Base-by-base conservation (phyloP, 768 basidiomycete genomes). In the Phaffia tasmanica region DNA sequence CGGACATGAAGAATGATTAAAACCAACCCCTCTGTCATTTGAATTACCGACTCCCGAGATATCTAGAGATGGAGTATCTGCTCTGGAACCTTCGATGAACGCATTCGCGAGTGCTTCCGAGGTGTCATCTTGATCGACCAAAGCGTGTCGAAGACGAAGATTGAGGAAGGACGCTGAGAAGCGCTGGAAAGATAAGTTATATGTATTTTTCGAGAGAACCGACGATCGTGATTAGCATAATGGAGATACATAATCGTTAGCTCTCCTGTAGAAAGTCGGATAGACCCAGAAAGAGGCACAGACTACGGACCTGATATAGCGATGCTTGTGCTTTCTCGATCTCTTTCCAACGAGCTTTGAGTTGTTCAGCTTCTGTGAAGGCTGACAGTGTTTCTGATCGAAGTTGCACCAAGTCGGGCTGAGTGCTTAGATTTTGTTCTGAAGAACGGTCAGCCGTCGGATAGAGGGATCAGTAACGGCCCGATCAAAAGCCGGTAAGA, bases 321-420 rank as follows among this genome's bases (percentile, higher is more conserved):
- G 89, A 88, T 61, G 79, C 83, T 77, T 98, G 94, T 72, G 92
- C 89, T 71, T 84, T 84, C 67, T 95, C 90, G 8, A 95, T 73
- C 59, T 88, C 88, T 71, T 84, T 85, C 90, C 91, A 94, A 32
- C 87, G 80, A 0, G 80, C 79, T 76, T 95, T 90, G 29, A 94
- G 77, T 21, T 80, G 74, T 74, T 89, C 87, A 2, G 93, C 90
- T 69, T 93, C 83, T 71, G 90, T 86, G 71, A 94, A 97, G 0
- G 88, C 85, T 25, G 85, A 85, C 72, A 92, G 83, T 0, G 93
- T 94, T 69, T 90, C 86, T 1, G 85, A 79, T 46, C 94, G 80
- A 50, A 97, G 78, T 53, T 81, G 79, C 72, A 89, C 87, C 25
- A 98, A 78, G 14, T 79, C 79, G 50, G 90, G 86, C 74, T 92